Evolutionary conservation across 1,284 basidiomycete species (phyloP).

Genomic region (Tilletia indica): DNA sequence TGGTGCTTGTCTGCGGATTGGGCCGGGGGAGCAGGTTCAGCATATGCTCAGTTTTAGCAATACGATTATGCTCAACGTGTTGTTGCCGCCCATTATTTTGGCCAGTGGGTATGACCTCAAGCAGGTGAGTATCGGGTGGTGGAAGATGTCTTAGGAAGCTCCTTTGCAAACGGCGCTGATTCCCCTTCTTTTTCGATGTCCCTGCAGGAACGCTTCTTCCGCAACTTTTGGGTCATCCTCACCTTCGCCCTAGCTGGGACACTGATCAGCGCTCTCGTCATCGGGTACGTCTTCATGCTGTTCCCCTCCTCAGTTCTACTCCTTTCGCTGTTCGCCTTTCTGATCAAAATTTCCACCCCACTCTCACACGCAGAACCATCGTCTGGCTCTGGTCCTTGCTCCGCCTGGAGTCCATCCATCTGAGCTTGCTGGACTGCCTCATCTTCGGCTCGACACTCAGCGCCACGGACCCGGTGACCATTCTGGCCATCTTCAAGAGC

Average conservation of each 20-base stretch:
- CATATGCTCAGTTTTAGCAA: conserved; percentile 98
- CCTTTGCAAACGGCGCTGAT: no score
- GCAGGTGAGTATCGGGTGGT: conserved; percentile 64
- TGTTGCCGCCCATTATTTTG: conserved; percentile 95
- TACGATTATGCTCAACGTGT: conserved; percentile 94
- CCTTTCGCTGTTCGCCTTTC: no score
- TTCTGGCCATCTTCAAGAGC: conserved; percentile 96
- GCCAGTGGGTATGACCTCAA: conserved; percentile 97
- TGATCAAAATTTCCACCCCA: background rate
- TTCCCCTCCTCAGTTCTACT: no score
- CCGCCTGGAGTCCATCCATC: conserved; percentile 60
- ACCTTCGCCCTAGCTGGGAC: conserved; percentile 95
- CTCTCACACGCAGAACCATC: conserved; percentile 67
- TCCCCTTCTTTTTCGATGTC: no score
- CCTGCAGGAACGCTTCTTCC: conserved; percentile 88
- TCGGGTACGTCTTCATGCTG: conserved; percentile 69
- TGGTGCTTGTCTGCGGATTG: conserved; percentile 81
- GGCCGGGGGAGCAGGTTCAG: conserved; percentile 87
- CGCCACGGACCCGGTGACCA: conserved; percentile 97
- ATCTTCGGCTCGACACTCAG: conserved; percentile 94
- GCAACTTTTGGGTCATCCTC: conserved; percentile 68
- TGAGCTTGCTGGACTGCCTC: conserved; percentile 70
- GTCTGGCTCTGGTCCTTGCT: conserved; percentile 93
- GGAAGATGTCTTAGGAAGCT: background rate
- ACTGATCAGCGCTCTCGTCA: conserved; percentile 91